A percentile compares a stretch with the other conserved stretches of the same genome.
These are phyloP conservation scores for Aureobasidium vineae DNA, from an alignment of 2,329 filamentous ascomycete genomes.

Conservation along the genomic window DNA sequence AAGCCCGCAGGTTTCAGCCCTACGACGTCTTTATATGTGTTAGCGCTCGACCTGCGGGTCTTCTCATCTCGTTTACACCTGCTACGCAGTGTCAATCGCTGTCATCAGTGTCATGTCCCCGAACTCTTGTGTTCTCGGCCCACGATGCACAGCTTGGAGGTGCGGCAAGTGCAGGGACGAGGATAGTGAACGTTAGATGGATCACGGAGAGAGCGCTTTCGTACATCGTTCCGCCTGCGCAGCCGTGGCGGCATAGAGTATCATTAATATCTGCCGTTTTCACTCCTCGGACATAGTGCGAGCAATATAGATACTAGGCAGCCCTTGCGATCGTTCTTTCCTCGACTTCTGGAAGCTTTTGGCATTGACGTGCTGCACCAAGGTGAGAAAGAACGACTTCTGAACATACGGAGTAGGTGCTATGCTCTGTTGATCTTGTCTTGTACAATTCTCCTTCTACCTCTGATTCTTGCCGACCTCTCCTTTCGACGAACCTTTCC, in stretches of 20 bases:
- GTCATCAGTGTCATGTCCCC: background rate
- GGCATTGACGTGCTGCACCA: background rate
- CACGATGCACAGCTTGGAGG: background rate
- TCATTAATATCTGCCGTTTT: background rate
- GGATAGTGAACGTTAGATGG: background rate
- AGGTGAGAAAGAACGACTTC: background rate
- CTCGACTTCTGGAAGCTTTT: background rate
- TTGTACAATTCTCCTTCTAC: background rate
- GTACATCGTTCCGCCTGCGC: conserved; percentile 11
- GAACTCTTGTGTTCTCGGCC: background rate
- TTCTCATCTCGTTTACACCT: conserved; percentile 20
- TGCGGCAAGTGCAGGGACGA: background rate
- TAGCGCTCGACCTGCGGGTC: conserved; percentile 4
- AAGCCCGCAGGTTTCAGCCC: conserved; percentile 13
- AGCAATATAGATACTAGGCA: background rate
- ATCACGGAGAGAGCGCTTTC: background rate
- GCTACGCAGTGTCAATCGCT: background rate
- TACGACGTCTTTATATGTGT: background rate
- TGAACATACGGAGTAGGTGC: background rate
- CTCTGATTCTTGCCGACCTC: background rate
- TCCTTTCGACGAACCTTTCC: no score
- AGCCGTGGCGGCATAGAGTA: background rate
- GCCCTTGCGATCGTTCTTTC: background rate
- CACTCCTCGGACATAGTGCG: background rate
- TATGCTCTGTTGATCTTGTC: background rate